A percentile compares a stretch with the other conserved stretches of the same genome.
Conservation (phyloP, 345 rosid genomes). For the Zanthoxylum bungeanum region DNA sequence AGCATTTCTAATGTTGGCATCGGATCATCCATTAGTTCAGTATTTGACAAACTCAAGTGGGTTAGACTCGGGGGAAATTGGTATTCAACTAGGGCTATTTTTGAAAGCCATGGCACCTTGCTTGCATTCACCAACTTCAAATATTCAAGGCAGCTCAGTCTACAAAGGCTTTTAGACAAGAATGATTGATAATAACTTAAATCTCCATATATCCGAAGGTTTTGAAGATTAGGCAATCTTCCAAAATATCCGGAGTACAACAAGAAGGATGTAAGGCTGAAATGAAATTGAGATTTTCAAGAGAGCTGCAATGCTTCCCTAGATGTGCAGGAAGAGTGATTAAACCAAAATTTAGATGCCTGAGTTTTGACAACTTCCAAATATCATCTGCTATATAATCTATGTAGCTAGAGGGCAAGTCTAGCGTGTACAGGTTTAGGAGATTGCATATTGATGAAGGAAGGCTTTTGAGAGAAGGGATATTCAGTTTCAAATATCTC, state of each 20-base stretch:
- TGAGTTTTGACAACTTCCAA: not conserved
- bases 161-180: not conserved
- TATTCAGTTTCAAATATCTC: constrained; percentile 1
- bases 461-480: not conserved
- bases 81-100: not conserved
- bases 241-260: not conserved
- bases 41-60: not conserved
- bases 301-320: not conserved
- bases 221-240: not conserved
- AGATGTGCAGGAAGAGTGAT: not conserved
- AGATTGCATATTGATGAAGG: not conserved
- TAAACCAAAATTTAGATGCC: not conserved
- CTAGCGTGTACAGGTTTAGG: not conserved
- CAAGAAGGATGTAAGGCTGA: not conserved
- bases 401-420: not conserved
- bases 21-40: not conserved
- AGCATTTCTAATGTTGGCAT: not conserved
- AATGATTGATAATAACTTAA: not conserved
- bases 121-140: not conserved
- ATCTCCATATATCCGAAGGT: not conserved
- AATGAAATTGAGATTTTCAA: not conserved
- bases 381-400: not conserved
- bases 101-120: not conserved
- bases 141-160: not conserved
- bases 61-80: not conserved